Evolutionary conservation across 1,284 basidiomycete genomes (phyloP).

Genomic region (Cutaneotrichosporon curvatum): DNA sequence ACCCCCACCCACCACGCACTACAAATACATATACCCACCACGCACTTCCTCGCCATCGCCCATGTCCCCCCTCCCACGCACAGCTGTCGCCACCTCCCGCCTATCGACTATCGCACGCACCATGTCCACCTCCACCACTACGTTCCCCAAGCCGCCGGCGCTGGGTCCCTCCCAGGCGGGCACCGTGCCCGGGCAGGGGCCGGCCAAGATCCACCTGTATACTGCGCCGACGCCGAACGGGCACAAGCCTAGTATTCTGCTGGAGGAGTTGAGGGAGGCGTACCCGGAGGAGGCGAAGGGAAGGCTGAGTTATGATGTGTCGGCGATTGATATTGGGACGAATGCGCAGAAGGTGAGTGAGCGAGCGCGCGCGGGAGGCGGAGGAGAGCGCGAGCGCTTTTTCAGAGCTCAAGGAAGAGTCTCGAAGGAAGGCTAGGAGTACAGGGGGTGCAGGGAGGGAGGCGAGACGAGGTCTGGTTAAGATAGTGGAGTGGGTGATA

Average conservation of each 20-base stretch:
- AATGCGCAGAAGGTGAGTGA: conserved; percentile 49
- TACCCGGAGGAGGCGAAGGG: conserved; percentile 46
- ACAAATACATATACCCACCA: neutral
- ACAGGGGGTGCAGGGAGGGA: too few species aligned
- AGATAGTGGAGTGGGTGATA: too few species aligned
- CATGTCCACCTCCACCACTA: neutral
- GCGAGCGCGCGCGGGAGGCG: neutral
- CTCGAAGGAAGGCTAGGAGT: too few species aligned
- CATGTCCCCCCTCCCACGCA: neutral
- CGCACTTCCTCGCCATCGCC: neutral
- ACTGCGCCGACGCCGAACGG: conserved; percentile 59
- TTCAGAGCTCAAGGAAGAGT: too few species aligned
- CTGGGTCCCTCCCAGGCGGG: conserved; percentile 11
- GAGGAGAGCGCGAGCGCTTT: neutral
- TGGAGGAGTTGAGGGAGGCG: conserved; percentile 62
- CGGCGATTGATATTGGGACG: conserved; percentile 29
- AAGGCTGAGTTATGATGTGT: conserved; percentile 56
- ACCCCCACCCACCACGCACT: neutral
- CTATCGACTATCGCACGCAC: neutral
- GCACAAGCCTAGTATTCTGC: conserved; percentile 55
- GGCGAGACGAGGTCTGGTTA: too few species aligned
- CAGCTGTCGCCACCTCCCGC: neutral
- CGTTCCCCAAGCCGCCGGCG: conserved; percentile 2
- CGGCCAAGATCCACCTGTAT: conserved; percentile 55
- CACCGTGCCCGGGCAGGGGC: conserved; percentile 12